Percentiles rank a stretch among this genome's conserved stretches.
phyloP scores from a whole-genome alignment of 768 basidiomycete genomes.

The Phallus indusiatus region DNA sequence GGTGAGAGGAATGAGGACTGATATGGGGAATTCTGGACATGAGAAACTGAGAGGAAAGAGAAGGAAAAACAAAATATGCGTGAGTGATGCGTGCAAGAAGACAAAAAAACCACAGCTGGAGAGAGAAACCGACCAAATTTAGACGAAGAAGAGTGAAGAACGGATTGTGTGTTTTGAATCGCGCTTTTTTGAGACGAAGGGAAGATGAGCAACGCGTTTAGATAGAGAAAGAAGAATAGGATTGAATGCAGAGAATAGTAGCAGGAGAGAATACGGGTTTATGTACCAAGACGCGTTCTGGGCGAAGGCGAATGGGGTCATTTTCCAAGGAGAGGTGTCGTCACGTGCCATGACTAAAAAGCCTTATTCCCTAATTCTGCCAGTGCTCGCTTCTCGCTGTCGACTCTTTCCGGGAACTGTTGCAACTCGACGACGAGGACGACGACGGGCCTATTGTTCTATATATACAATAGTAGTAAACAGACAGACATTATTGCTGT shows the following conservation, averaged over 20 bases:
- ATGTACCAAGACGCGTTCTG: constrained; percentile 4
- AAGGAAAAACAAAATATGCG: neutral
- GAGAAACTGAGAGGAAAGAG: neutral
- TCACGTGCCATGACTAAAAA: constrained; percentile 5
- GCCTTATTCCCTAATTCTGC: neutral
- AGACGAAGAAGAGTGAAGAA: neutral
- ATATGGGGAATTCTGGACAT: constrained; percentile 4
- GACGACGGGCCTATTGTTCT: neutral
- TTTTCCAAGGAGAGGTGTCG: neutral
- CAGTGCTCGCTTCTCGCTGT: neutral
- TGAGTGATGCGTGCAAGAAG: neutral
- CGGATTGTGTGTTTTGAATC: neutral
- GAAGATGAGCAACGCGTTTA: constrained; percentile 2
- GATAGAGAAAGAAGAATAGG: neutral
- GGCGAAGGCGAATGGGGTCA: constrained; percentile 6
- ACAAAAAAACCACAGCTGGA: neutral
- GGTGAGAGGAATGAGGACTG: neutral
- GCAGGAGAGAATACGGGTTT: neutral
- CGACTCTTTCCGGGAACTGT: neutral
- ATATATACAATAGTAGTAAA: too few relatives aligned
- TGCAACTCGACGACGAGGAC: neutral
- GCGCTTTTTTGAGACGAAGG: neutral
- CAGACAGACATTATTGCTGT: too few relatives aligned
- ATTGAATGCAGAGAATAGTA: neutral
- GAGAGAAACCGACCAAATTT: neutral